Conservation (phyloP, 345 rosid species). For the Eucalyptus pauciflora region DNA sequence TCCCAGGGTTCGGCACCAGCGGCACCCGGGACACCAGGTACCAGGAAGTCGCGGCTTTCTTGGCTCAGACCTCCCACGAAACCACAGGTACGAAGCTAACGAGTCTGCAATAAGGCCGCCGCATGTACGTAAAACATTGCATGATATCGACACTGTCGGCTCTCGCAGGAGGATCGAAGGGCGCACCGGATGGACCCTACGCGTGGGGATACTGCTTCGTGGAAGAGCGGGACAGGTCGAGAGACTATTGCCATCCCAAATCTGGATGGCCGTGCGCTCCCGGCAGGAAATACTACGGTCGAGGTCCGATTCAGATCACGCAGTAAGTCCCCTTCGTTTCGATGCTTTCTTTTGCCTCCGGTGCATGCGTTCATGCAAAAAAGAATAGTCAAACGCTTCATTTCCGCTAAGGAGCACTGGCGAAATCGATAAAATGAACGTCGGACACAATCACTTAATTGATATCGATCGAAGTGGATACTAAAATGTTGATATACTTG, state of each 20-base stretch:
- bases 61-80: constrained; percentile 36
- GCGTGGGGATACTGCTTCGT: constrained; percentile 20
- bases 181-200: constrained; percentile 16
- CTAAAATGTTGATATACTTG: not conserved
- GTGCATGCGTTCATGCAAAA: not conserved
- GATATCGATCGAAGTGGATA: not conserved
- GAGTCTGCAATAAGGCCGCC: not conserved
- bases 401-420: not conserved
- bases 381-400: not conserved
- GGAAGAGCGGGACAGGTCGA: not conserved
- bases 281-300: constrained; percentile 16
- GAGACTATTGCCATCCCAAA: not conserved
- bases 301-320: constrained; percentile 19
- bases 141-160: not conserved
- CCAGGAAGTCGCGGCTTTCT: no score
- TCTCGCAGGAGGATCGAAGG: constrained; percentile 4
- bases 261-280: constrained; percentile 11
- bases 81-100: constrained; percentile 29
- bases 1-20: constrained; percentile 10
- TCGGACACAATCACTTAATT: not conserved
- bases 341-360: not conserved
- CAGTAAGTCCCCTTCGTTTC: constrained; percentile 1
- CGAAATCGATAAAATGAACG: not conserved
- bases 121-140: not conserved
- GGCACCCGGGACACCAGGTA: no score